Evolutionary conservation across 148 eudicot genomes (phyloP), one percentile per base, ranked within the genome.

Genomic region (Rhododendron simsii): DNA sequence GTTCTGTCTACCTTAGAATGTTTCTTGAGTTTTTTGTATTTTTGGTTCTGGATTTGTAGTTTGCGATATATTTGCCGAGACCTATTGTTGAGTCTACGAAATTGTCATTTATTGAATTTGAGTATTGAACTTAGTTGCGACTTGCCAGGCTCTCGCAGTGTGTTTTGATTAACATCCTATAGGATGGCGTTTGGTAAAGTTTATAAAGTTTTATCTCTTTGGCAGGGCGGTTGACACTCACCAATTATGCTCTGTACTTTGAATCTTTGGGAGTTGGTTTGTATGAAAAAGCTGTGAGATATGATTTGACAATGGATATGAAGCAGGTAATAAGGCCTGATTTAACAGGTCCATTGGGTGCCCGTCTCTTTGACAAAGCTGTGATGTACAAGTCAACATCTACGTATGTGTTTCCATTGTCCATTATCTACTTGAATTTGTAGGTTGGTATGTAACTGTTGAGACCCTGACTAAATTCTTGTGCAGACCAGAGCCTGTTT

Each of bases 341-440:
- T 85, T 86, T 94, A 87, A 96, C 98, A 74, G 98, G 98, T 57
- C 98, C 98, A 35, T 88, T 96, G 86, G 98, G 98, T 89, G 96
- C 98, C 90, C 95, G 96, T 85, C 90, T 96, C 83, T 96, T 93
- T 85, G 98, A 96, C 91, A 96, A 93, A 91, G 98, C 98, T 79
- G 96, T 96, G 76, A 92, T 94, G 95, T 96, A 96, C 93, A 93
- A 92, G 89, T 92, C 98, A 84, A 83, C 89, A 50, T 83, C 91
- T 81, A 65, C 85, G 98, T 96, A 92, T 61, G 98, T 85, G 85
- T 51, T 86, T 78, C 35, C 85, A 55, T 83, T 87, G 80, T 28
- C 78, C n/a, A 30, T 79, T 84, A 41, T 73, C 44, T 86, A 48
- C 67, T 61, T 80, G 45, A 57, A 23, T 14, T 83, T 41, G 55